Evolutionary conservation across 108 stramenopile species (phyloP).

Genomic region (Skeletonema tropicum): DNA sequence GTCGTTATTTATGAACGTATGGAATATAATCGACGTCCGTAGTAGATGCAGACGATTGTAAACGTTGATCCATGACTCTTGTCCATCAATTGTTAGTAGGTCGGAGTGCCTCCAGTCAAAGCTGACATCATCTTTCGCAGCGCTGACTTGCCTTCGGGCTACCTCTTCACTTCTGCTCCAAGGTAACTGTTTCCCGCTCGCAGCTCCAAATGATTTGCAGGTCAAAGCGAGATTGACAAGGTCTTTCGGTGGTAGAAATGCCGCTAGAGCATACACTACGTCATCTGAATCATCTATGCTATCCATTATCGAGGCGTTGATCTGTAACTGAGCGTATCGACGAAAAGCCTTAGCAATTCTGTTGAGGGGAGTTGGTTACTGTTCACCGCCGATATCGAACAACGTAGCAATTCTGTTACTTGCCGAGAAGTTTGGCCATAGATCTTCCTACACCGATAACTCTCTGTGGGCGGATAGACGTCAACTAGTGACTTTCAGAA

Average conservation of each 20-base stretch:
- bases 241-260: slow-evolving; percentile 7
- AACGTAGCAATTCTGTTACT: no score
- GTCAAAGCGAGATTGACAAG: slow-evolving; percentile 9
- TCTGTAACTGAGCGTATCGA: no score
- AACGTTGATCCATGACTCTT: slow-evolving; percentile 20
- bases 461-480: no score
- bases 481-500: no score
- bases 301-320: no score
- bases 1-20: background rate
- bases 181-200: background rate
- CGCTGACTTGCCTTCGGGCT: slow-evolving; percentile 4
- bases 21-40: background rate
- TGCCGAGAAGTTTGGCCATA: no score
- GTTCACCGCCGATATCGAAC: background rate
- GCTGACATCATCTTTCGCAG: slow-evolving; percentile 5
- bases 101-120: slow-evolving; percentile 12
- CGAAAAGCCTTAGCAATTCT: no score
- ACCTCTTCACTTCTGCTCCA: slow-evolving; percentile 11
- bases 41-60: slow-evolving; percentile 5
- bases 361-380: no score
- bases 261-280: background rate
- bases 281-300: slow-evolving; percentile 10
- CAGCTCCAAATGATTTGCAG: slow-evolving; percentile 6
- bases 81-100: background rate
- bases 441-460: no score